phyloP scores from a whole-genome alignment of 192 early-diverging fungal species.

The Ambispora gerdemannii region DNA sequence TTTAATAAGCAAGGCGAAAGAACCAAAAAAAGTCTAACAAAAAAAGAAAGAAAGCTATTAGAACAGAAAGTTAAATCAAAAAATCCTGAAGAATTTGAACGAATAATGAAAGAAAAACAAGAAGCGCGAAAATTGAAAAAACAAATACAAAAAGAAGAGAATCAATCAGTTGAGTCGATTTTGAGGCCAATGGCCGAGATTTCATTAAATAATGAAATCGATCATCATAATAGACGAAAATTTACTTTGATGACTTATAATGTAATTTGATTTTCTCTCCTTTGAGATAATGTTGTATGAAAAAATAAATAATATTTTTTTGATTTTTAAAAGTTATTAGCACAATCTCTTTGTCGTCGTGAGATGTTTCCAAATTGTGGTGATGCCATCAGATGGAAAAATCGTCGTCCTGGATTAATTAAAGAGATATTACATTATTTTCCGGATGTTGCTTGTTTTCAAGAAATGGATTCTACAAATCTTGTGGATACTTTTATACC shows the following conservation, averaged over 20 bases:
- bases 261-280: not conserved
- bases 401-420: slow-evolving; percentile 12
- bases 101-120: too few relatives aligned
- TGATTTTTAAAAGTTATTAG: slow-evolving; percentile 10
- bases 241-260: slow-evolving; percentile 28
- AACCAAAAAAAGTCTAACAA: too few relatives aligned
- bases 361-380: slow-evolving; percentile 12
- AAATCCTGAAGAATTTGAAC: too few relatives aligned
- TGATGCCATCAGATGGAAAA: slow-evolving; percentile 27
- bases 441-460: slow-evolving; percentile 26
- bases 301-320: not conserved
- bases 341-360: slow-evolving; percentile 13
- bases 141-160: too few relatives aligned
- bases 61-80: too few relatives aligned
- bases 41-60: too few relatives aligned
- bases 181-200: slow-evolving; percentile 12
- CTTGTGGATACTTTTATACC: slow-evolving; percentile 16
- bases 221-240: not conserved
- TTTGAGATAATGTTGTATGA: not conserved
- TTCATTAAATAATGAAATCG: not conserved
- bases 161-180: slow-evolving; percentile 14
- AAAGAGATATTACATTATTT: slow-evolving; percentile 25
- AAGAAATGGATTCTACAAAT: slow-evolving; percentile 23
- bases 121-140: too few relatives aligned
- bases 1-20: too few relatives aligned